Base-by-base conservation (phyloP, 1,284 basidiomycete species). In the Hypsizygus ulmarius region DNA sequence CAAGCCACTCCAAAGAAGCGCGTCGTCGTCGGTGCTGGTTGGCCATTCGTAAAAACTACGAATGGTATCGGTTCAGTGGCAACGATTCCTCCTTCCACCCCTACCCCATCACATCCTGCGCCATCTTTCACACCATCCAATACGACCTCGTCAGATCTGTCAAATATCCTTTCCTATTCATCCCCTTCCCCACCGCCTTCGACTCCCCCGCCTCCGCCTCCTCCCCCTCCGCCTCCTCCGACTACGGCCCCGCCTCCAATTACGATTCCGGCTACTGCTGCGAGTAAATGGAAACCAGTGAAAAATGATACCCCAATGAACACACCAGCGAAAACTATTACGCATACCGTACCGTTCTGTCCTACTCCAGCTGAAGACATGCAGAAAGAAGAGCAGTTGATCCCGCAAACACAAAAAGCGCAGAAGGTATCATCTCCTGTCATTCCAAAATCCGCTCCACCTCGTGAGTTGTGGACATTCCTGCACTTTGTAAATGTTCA, bases 111-210 rank as follows among this genome's bases (percentile, higher is more conserved):
- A 40, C 40, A 50, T 15, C 42, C 51, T 14, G 70, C 70, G 36
- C 57, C 55, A 12, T 70, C 69, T 52, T 64, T 67, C 5, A 61
- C 64, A n/a, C 49, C 53, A 1, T 14, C 37, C 16, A 37, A 27
- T 15, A 15, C 21, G 7, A 28, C 33, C 39, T 38, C 45, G 11
- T 38, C 39, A 2, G 21, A 45, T 29, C 8, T 47, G n/a, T 52
- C 52, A 9, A 51, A 52, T 18, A 42, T 51, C n/a, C 14, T 38
- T 19, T 43, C 48, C 5, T 56, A 45, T 40, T 55, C 60, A 4
- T 72, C 71, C 7, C 71, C 71, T 18, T 59, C 55, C 12, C 73
- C 70, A 45, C 65, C 71, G 10, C 63, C 66, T 2, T 41, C 57
- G 28, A 32, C 49, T 4, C 45, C 47, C 27, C 44, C 47, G 19